Conservation (phyloP, 495 filamentous ascomycete species). For the Hyaloscypha finlandica region DNA sequence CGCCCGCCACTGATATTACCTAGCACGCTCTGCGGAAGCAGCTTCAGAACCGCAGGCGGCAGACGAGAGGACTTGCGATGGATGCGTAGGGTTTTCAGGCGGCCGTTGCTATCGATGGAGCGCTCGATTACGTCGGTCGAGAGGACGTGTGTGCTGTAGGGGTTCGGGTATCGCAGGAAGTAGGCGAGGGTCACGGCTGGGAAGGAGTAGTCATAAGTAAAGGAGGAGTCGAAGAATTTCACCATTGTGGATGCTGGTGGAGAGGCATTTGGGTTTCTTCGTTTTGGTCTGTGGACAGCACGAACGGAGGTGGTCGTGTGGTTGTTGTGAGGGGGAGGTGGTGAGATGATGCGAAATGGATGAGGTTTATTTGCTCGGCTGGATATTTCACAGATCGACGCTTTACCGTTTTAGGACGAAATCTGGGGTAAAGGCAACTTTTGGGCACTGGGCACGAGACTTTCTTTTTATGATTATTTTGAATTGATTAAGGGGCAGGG, state of each 20-base stretch:
- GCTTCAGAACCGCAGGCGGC: conserved; percentile 76
- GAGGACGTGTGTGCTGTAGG: conserved; percentile 91
- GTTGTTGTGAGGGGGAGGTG: neutral
- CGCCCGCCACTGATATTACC: conserved; percentile 66
- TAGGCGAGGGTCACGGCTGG: conserved; percentile 92
- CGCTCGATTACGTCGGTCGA: conserved; percentile 94
- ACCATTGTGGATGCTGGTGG: conserved; percentile 52
- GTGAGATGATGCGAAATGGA: neutral
- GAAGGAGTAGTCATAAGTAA: conserved; percentile 89
- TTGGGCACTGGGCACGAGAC: conserved; percentile 3
- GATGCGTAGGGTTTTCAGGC: conserved; percentile 83
- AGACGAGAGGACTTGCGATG: conserved; percentile 94
- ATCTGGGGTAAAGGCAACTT: conserved; percentile 19
- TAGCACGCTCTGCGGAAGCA: conserved; percentile 68
- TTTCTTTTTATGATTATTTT: neutral
- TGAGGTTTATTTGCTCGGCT: conserved; percentile 11
- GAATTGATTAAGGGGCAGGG: neutral
- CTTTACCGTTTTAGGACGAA: conserved; percentile 14
- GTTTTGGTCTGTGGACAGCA: neutral
- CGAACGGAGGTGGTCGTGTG: conserved; percentile 9
- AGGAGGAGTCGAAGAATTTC: conserved; percentile 86
- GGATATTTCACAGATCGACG: neutral
- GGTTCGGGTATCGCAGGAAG: conserved; percentile 98
- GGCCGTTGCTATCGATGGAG: conserved; percentile 76
- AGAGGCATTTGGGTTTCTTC: conserved; percentile 23